Base-by-base conservation (phyloP, 768 basidiomycete species). In the Amanita fuliginea region DNA sequence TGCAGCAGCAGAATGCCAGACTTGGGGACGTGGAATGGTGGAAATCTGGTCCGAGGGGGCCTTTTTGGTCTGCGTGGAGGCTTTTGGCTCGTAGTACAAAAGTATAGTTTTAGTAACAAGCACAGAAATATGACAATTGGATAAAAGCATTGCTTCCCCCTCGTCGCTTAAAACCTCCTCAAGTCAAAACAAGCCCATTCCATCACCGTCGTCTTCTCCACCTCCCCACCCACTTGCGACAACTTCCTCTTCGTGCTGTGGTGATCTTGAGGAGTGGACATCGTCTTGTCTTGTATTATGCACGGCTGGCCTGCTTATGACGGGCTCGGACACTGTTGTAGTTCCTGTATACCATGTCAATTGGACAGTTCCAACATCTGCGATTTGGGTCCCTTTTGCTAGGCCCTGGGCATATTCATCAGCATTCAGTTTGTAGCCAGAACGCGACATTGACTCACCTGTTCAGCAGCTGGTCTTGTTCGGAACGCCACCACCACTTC, bases 191-290 rank as follows among this genome's bases (percentile, higher is more conserved):
- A 86, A 80, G 35, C 84, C 83, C 81, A 87, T 86, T 40, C 77
- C 80, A 58, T 86, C 81, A 55, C 78, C 83, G 47, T 76, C 83
- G 45, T 81, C 78, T 36, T 71, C 78, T 21, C 74, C 75, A 46
- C 72, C 80, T n/a, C 83, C 85, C 84, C 85, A 86, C 19, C 84
- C 82, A 56, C 75, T 81, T 3, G 77, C 77, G 4, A 77, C 70
- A 5, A 75, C 59, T 59, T 81, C 83, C 58, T 84, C 83, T 52
- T 83, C 83, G 24, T 59, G 51, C 32, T 59, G 64, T 40, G 62
- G 53, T 19, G 66, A 55, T 24, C 56, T 62, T 53, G 64, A 56
- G 35, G 59, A 56, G 43, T 53, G 57, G 18, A 21, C 41, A 28
- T 50, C 55, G 8, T 30, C 51, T 6, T 44, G 46, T 10, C 50